Base-by-base conservation (phyloP, 2,329 filamentous ascomycete species). In the Magnaporthiopsis rhizophila region DNA sequence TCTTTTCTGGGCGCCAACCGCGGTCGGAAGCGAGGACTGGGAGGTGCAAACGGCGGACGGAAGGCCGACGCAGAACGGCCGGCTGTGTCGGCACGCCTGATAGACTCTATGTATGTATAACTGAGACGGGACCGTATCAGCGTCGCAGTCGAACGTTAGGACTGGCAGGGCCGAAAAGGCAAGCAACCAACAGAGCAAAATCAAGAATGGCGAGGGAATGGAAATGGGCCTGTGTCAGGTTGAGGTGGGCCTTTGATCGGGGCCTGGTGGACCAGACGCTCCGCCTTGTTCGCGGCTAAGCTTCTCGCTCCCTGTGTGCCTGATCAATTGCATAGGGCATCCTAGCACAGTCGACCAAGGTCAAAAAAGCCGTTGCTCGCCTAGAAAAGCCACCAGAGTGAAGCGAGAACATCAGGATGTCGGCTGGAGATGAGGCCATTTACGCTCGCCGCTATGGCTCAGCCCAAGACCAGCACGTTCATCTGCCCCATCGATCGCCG, bases 1-100 rank as follows among this genome's bases (percentile, higher is more conserved):
- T 2, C 64, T 81, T 15, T 81, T 77, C 58, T 67, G 65, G 65
- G 67, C 66, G 34, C 67, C 66, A 7, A 67, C 65, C 2, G 65
- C 66, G 11, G 62, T 62, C 9, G 66, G 65, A n/a, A 68, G 67
- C 50, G 65, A 67, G 30, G 65, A 58, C 11, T 67, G 67, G 65
- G 62, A 53, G n/a, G 67, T 67, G n/a, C 53, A 45, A 6, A 38
- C 65, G 15, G 65, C 58, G 4, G 65, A 67, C 36, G 65, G 64
- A 28, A 66, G 64, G 8, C 53, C 57, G 7, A 67, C 65, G 60
- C 67, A 67, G 34, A 64, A 67, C 38, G 65, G 67, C 9, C 60
- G 53, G 45, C 59, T 68, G 18, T 68, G 65, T 32, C 63, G 65
- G 4, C 62, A 64, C 7, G 62, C 21, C 26, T n/a, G 21, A 5